Evolutionary conservation across 2,329 filamentous ascomycete genomes (phyloP).

Genomic region (Cladophialophora bantiana): DNA sequence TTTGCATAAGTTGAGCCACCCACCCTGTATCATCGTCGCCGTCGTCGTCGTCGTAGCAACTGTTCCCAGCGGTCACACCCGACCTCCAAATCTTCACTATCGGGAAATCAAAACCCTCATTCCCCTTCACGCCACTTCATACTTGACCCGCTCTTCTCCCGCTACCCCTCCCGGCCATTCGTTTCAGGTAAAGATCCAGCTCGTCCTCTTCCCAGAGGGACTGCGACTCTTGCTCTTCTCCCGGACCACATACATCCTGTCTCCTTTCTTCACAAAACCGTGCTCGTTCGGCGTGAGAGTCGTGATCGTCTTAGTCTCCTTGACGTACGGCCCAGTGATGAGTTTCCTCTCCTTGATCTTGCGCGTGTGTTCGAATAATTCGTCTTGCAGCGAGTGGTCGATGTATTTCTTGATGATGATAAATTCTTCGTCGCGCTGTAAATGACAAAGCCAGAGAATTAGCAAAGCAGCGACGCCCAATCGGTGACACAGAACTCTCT

Average conservation of each 20-base stretch:
- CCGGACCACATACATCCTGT: constrained; percentile 56
- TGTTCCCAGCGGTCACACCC: background rate
- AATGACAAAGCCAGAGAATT: constrained; percentile 22
- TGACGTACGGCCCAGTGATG: constrained; percentile 37
- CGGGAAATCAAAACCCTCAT: background rate
- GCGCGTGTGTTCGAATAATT: constrained; percentile 75
- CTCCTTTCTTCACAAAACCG: constrained; percentile 47
- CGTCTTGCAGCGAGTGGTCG: constrained; percentile 72
- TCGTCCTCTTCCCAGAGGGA: constrained; percentile 20
- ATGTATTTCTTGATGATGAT: constrained; percentile 78
- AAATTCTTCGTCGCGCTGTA: constrained; percentile 69
- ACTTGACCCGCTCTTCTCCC: background rate
- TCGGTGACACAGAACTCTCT: background rate
- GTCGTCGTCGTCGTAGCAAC: background rate
- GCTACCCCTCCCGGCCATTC: background rate
- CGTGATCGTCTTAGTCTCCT: constrained; percentile 39
- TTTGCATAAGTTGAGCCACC: background rate
- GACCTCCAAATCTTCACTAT: background rate
- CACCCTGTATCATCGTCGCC: background rate
- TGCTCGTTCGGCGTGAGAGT: constrained; percentile 36
- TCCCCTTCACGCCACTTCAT: background rate
- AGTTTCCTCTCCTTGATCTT: constrained; percentile 51
- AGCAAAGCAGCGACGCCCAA: background rate
- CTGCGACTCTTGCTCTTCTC: constrained; percentile 49
- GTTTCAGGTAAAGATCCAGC: constrained; percentile 39